Evolutionary conservation across 2,329 filamentous ascomycete species (phyloP).

Genomic region (Trichoderma sp.): DNA sequence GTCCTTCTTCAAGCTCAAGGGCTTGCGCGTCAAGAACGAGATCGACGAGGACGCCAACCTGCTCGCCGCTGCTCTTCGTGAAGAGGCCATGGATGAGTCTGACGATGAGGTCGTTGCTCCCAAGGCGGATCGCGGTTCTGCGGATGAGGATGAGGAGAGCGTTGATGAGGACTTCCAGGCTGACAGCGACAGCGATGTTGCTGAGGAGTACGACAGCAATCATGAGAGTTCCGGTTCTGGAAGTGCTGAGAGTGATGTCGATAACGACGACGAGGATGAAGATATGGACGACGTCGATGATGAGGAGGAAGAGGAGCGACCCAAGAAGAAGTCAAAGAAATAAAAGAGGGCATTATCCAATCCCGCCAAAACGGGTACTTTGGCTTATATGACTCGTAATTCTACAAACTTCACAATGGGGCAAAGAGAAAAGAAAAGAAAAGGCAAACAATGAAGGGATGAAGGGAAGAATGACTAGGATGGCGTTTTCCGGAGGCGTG

Average conservation of each 20-base stretch:
- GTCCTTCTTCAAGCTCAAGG: constrained; percentile 95
- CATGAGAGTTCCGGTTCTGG: constrained; percentile 82
- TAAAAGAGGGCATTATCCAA: neutral
- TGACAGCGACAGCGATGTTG: constrained; percentile 90
- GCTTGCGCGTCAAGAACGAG: constrained; percentile 95
- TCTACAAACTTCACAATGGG: neutral
- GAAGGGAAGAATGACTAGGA: neutral
- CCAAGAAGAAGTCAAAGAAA: constrained; percentile 42
- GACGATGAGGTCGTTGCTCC: constrained; percentile 75
- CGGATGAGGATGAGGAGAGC: constrained; percentile 93
- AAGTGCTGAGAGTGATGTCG: constrained; percentile 52
- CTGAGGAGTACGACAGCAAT: constrained; percentile 89
- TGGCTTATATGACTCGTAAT: neutral
- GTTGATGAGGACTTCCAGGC: constrained; percentile 94
- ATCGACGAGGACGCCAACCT: constrained; percentile 88
- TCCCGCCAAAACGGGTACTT: neutral
- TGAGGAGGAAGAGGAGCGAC: constrained; percentile 42
- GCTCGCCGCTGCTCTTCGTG: constrained; percentile 77
- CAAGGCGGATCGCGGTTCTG: constrained; percentile 77
- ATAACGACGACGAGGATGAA: constrained; percentile 39
- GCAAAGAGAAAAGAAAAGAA: neutral
- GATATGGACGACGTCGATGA: constrained; percentile 36
- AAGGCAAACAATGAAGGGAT: neutral
- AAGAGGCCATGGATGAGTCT: constrained; percentile 78
- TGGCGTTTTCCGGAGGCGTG: constrained; percentile 6